Percentiles rank a stretch among this genome's conserved stretches.
These are phyloP conservation scores for Heliamphora exappendiculata DNA, from an alignment of 148 eudicot genomes.

Conservation along the genomic window DNA sequence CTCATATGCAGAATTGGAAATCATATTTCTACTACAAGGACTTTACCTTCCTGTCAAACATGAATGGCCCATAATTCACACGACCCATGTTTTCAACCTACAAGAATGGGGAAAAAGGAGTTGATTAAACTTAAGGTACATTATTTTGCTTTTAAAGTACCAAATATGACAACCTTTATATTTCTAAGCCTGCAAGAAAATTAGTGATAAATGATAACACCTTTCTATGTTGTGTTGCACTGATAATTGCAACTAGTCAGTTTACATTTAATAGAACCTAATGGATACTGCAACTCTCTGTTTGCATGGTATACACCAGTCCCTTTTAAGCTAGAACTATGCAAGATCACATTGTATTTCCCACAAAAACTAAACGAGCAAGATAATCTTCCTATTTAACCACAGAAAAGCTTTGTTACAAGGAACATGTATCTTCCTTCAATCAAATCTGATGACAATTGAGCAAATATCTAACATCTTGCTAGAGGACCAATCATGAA, in stretches of 20 bases:
- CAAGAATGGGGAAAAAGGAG: background rate
- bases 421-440: too few relatives aligned
- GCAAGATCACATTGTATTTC: background rate
- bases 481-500: too few relatives aligned
- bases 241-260: background rate
- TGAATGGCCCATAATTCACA: slow-evolving; percentile 70
- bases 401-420: too few relatives aligned
- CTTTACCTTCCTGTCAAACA: slow-evolving; percentile 81
- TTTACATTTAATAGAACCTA: background rate
- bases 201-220: background rate
- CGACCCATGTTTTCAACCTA: slow-evolving; percentile 99
- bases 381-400: background rate
- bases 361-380: background rate
- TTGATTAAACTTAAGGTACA: background rate
- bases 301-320: background rate
- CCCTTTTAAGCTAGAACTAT: background rate
- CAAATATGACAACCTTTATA: background rate
- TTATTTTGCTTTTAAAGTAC: background rate
- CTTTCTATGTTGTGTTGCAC: background rate
- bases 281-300: background rate
- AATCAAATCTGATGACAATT: too few relatives aligned
- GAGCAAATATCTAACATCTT: too few relatives aligned
- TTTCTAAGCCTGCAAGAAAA: background rate
- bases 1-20: background rate
- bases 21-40: background rate